Base-by-base conservation (phyloP, 179 eudicot species). In the Silene vulgaris region DNA sequence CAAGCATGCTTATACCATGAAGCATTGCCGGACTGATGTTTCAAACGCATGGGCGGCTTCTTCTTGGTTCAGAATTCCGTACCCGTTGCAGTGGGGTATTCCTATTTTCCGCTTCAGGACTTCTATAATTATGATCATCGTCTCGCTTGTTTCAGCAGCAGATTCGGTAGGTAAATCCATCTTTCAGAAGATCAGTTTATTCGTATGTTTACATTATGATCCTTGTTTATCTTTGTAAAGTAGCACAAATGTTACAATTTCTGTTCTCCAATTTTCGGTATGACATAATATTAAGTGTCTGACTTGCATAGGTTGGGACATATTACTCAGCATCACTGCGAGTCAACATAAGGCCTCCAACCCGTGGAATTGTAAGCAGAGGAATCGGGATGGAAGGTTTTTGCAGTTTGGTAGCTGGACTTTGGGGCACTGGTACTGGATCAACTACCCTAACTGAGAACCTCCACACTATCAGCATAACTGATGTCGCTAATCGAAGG, bases 321-420 rank as follows among this genome's bases (percentile, higher is more conserved):
- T 95, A 95, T 86, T 94, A 92, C 79, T 80, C 82, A 8, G 83
- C 89, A 81, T 86, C 99, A 68, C 64, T 92, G 70, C 79, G 85
- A 76, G 83, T 85, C 29, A 88, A 89, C 80, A 79, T 84, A 71
- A 90, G 79, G 84, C 90, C 99, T 82, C 99, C 99, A 20, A 90
- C 91, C 50, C 89, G 84, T 3, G 93, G 90, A 59, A 75, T 89
- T 76, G 96, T 92, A 71, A 85, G 88, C 72, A 88, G 97, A 88
- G 99, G 97, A 65, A 88, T 92, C 65, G 99, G 90, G 66, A 65
- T 95, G 82, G 99, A 95, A 89, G 99, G 99, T 30, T 90, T 92
- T 75, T 95, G 96, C 79, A 95, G 97, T 83, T 74, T 86, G 62
- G 80, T 95, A 72, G 95, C 95, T 84, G 97, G 99, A 74, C 87